A percentile compares a stretch with the other conserved stretches of the same genome.
These are phyloP conservation scores for Ophiognomonia clavigignenti-juglandacearum DNA, from an alignment of 2,329 filamentous ascomycete species.

Conservation along the genomic window DNA sequence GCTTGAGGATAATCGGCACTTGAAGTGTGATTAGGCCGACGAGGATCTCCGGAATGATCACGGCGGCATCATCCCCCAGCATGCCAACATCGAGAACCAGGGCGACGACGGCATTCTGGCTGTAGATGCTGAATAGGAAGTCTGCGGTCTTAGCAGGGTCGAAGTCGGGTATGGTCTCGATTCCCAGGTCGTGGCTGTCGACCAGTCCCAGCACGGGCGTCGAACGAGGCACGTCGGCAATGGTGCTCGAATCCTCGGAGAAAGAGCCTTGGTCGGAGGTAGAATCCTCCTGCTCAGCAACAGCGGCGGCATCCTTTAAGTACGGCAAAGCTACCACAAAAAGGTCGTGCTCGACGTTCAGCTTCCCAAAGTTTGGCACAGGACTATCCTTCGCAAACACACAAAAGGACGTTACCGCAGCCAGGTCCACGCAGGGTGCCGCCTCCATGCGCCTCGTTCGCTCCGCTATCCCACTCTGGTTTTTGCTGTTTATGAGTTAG, in stretches of 20 bases:
- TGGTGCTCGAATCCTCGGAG: slow-evolving; percentile 15
- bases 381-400: slow-evolving; percentile 16
- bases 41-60: slow-evolving; percentile 10
- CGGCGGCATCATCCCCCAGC: slow-evolving; percentile 1
- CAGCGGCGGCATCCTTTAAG: slow-evolving; percentile 1
- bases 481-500: slow-evolving; percentile 11
- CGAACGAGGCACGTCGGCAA: slow-evolving; percentile 11
- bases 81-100: slow-evolving; percentile 15
- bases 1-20: slow-evolving; percentile 20
- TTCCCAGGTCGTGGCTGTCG: slow-evolving; percentile 16
- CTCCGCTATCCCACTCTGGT: slow-evolving; percentile 4
- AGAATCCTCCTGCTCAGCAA: no score
- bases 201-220: slow-evolving; percentile 16
- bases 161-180: slow-evolving; percentile 1
- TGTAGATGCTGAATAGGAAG: slow-evolving; percentile 13
- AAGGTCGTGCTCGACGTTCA: slow-evolving; percentile 16
- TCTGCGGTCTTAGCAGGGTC: slow-evolving; percentile 8
- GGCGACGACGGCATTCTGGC: slow-evolving; percentile 15
- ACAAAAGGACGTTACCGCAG: slow-evolving; percentile 16
- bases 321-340: slow-evolving; percentile 16
- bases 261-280: slow-evolving; percentile 11
- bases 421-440: slow-evolving; percentile 12
- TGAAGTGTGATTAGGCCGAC: slow-evolving; percentile 12
- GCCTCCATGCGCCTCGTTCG: slow-evolving; percentile 11
- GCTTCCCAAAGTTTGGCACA: slow-evolving; percentile 14